Evolutionary conservation across 2,329 filamentous ascomycete genomes (phyloP).

Genomic region (Cercospora sp.): DNA sequence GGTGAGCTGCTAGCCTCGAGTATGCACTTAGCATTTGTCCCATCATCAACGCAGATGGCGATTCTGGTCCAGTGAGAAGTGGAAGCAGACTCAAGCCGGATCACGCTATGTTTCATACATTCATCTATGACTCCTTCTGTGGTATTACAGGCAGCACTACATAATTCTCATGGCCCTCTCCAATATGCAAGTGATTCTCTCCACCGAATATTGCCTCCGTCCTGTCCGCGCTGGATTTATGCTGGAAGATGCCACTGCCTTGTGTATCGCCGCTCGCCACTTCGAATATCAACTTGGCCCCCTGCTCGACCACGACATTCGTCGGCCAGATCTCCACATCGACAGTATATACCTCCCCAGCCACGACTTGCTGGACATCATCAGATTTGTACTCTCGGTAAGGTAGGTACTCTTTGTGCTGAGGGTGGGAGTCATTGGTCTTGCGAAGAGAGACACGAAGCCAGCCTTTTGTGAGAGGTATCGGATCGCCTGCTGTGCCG

Average conservation of each 20-base stretch:
- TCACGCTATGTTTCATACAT: neutral
- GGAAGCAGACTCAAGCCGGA: neutral
- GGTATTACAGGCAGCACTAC: constrained; percentile 58
- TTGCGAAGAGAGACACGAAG: constrained; percentile 60
- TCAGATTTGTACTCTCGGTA: constrained; percentile 60
- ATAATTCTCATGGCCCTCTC: constrained; percentile 53
- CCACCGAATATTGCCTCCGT: constrained; percentile 48
- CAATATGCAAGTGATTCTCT: constrained; percentile 57
- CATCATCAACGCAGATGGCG: neutral
- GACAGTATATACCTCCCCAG: constrained; percentile 58
- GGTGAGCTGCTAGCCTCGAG: constrained; percentile 46
- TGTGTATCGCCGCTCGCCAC: constrained; percentile 60
- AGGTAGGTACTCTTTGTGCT: constrained; percentile 57
- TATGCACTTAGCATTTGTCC: neutral
- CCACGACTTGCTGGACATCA: constrained; percentile 57
- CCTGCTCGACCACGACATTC: constrained; percentile 57
- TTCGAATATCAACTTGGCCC: constrained; percentile 58
- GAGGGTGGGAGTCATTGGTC: constrained; percentile 53
- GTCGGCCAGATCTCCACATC: constrained; percentile 68
- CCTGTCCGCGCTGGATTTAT: constrained; percentile 19
- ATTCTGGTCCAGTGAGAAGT: neutral
- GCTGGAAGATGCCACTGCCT: constrained; percentile 46
- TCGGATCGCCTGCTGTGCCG: constrained; percentile 63
- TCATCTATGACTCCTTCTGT: constrained; percentile 31
- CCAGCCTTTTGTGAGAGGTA: constrained; percentile 66